Evolutionary conservation across 345 rosid species (phyloP).

Genomic region (Citrus sp.): DNA sequence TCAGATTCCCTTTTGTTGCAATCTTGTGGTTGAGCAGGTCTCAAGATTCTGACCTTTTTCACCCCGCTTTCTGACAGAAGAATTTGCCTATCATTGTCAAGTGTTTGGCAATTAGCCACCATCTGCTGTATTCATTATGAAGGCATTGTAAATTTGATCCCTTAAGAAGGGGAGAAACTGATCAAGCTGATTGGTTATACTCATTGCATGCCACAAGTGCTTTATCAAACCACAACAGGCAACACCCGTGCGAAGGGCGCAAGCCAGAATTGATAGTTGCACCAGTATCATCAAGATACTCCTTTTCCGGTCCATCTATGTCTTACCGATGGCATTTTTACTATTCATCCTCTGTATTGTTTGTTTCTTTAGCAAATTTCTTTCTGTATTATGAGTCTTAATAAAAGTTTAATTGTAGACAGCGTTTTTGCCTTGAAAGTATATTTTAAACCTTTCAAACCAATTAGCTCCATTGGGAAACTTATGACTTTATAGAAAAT

Average conservation of each 20-base stretch:
- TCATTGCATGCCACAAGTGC: constrained; percentile 3
- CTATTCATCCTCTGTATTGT: too few relatives aligned
- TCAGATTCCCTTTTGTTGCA: neutral
- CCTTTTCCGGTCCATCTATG: too few relatives aligned
- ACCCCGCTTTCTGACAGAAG: neutral
- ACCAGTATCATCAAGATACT: too few relatives aligned
- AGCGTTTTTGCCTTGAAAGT: neutral
- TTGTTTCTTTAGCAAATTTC: neutral
- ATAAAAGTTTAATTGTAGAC: neutral
- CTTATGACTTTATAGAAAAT: too few relatives aligned
- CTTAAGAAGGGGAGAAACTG: constrained; percentile 26
- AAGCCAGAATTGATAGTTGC: too few relatives aligned
- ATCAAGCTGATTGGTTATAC: constrained; percentile 27
- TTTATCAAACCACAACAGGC: too few relatives aligned
- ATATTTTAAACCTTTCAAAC: neutral
- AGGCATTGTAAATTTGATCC: constrained; percentile 6
- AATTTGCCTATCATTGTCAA: neutral
- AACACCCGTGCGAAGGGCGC: too few relatives aligned
- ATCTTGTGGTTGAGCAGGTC: neutral
- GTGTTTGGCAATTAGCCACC: neutral
- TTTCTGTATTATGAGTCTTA: neutral
- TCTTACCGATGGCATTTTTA: too few relatives aligned
- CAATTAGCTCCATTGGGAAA: neutral
- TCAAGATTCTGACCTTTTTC: neutral
- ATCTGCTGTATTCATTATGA: neutral